These are phyloP conservation scores for Boletus sp. DNA, from an alignment of 768 basidiomycete species.

Conservation along the genomic window DNA sequence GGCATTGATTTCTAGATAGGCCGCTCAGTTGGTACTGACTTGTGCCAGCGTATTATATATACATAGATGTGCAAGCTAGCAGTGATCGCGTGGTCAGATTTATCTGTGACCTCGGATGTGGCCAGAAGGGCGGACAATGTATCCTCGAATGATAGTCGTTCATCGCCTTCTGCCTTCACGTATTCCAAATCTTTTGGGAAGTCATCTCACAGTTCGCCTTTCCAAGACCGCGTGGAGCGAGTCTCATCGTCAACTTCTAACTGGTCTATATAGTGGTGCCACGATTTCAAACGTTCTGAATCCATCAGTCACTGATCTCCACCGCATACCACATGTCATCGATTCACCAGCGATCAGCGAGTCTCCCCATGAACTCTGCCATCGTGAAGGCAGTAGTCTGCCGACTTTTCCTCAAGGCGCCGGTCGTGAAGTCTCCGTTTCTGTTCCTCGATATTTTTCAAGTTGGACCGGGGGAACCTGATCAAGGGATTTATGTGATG, in stretches of 20 bases:
- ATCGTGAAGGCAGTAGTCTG: background rate
- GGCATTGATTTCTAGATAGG: slow-evolving; percentile 82
- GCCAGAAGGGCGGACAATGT: background rate
- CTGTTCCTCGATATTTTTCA: background rate
- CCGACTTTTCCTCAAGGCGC: too few relatives aligned
- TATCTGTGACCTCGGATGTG: background rate
- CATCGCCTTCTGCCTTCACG: background rate
- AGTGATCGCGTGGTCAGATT: background rate
- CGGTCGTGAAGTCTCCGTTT: background rate
- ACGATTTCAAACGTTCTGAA: background rate
- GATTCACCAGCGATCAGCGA: too few relatives aligned
- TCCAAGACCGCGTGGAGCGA: background rate
- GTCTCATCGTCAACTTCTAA: background rate
- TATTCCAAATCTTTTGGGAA: background rate
- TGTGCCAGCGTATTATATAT: background rate
- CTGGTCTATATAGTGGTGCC: background rate
- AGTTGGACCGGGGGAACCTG: background rate
- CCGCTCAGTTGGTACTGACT: background rate
- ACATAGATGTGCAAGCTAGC: background rate
- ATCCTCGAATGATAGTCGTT: background rate
- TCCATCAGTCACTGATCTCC: background rate
- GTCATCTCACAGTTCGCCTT: background rate
- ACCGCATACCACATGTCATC: background rate
- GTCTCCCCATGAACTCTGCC: background rate
- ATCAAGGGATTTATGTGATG: background rate